Evolutionary conservation across 805 yeast species (phyloP).

Genomic region (Brettanomyces sp.): DNA sequence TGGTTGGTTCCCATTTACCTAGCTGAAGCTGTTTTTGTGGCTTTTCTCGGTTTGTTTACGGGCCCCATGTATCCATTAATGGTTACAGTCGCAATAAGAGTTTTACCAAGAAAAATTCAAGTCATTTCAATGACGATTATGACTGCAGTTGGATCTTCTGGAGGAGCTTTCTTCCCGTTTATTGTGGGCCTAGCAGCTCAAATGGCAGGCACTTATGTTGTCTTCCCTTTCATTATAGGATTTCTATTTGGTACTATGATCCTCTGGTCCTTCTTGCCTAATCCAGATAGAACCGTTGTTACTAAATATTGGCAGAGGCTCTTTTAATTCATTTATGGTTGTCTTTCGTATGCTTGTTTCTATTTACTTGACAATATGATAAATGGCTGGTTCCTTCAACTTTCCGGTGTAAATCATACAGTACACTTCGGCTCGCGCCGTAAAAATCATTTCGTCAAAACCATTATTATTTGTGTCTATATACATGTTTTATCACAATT

Average conservation of each 20-base stretch:
- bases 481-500: neutral
- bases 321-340: slow-evolving; percentile 3
- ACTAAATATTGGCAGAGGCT: slow-evolving; percentile 18
- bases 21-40: slow-evolving; percentile 37
- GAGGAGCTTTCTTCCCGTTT: slow-evolving; percentile 51
- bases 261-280: slow-evolving; percentile 36
- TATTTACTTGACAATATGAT: too few species aligned
- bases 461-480: neutral
- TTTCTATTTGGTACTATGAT: slow-evolving; percentile 26
- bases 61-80: slow-evolving; percentile 61
- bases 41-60: slow-evolving; percentile 47
- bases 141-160: slow-evolving; percentile 48
- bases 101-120: slow-evolving; percentile 43
- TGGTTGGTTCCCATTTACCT: slow-evolving; percentile 40
- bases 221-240: slow-evolving; percentile 37
- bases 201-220: slow-evolving; percentile 35
- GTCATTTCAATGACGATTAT: slow-evolving; percentile 39
- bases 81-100: slow-evolving; percentile 33
- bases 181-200: slow-evolving; percentile 43
- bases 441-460: neutral
- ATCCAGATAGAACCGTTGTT: slow-evolving; percentile 27
- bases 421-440: too few species aligned
- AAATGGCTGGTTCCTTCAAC: too few species aligned
- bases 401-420: too few species aligned
- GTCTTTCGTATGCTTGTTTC: too few species aligned